A percentile compares a stretch with the other conserved stretches of the same genome.
Evolutionary conservation across 495 filamentous ascomycete genomes (phyloP).

Genomic region (Cercophora newfieldiana): DNA sequence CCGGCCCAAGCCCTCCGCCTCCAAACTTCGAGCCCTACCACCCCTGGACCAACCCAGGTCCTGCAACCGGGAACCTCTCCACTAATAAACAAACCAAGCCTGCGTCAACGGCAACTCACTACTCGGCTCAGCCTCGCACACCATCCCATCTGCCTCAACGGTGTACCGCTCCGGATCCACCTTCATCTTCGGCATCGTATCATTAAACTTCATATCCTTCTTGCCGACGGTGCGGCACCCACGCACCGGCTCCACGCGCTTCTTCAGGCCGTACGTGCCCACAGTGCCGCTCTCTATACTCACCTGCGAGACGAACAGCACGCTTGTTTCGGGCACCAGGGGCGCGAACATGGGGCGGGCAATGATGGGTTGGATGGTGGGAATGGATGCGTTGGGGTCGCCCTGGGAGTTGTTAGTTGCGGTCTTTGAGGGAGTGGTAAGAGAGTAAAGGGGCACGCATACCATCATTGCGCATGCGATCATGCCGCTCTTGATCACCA

Average conservation of each 20-base stretch:
- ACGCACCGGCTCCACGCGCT: conserved; percentile 78
- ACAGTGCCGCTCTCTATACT: conserved; percentile 66
- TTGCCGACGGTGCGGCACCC: conserved; percentile 81
- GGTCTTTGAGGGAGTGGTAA: neutral
- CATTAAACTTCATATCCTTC: conserved; percentile 93
- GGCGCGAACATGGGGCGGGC: conserved; percentile 86
- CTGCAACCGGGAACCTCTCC: neutral
- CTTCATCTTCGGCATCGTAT: conserved; percentile 83
- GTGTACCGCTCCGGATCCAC: conserved; percentile 91
- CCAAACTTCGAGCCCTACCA: no score
- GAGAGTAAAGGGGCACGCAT: conserved; percentile 24
- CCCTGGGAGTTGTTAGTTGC: conserved; percentile 52
- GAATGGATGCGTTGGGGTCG: conserved; percentile 91
- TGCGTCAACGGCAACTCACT: conserved; percentile 76
- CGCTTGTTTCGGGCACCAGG: conserved; percentile 66
- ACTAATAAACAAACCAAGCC: conserved; percentile 73
- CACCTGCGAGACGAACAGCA: conserved; percentile 81
- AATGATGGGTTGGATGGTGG: conserved; percentile 84
- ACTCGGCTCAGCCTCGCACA: conserved; percentile 76
- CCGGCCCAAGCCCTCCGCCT: neutral
- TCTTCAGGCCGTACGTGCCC: conserved; percentile 71
- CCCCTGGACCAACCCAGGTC: neutral
- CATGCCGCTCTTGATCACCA: conserved; percentile 89
- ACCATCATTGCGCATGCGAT: conserved; percentile 88
- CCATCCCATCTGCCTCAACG: conserved; percentile 82